Evolutionary conservation across 2,329 filamentous ascomycete species (phyloP), one percentile per base, ranked within the genome.

Genomic region (Calonectria hawksworthii): DNA sequence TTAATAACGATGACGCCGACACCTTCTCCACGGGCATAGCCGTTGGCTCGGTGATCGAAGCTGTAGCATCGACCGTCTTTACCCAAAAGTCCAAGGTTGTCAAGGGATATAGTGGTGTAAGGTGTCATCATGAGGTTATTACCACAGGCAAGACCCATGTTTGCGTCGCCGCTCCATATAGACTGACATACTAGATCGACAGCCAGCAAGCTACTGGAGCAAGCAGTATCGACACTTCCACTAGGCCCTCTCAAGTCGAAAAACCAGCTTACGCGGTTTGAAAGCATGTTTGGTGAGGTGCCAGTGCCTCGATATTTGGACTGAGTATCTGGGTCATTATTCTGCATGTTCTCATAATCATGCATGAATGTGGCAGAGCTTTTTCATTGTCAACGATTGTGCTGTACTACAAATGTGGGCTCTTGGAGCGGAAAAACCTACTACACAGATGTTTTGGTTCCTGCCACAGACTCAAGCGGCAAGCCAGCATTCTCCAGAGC

Each of bases 1-100:
- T 92, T 92, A 0, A 93, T 75, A 0, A 92, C 81, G 0, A 92
- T 75, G 0, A 84, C 82, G 1, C 71, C 69, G 0, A 76, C 56
- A 18, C 77, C 76, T 44, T 84, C 82, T 0, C 83, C 84, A 14
- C 83, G 74, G 3, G 76, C 81, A 50, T 84, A 85, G 0, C 84
- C 84, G 30, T 83, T 81, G 0, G 80, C 84, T 0, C 82, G 72
- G 14, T 78, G 54, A n/a, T 85, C 84, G 21, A 83, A 86, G 21
- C 80, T 82, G 51, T 80, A 81, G 14, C 79, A 84, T 9, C 72
- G 64, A n/a, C 83, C 78, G 14, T 84, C 81, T 2, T 82, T 78
- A 0, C 78, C 75, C 0, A 86, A 86, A 14, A 90, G 81, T 0
- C 90, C 90, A 67, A 92, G 91, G 34, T 75, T 78, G 11, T 74